Evolutionary conservation across 768 basidiomycete genomes (phyloP), one percentile per base, ranked within the genome.

Genomic region (Pseudohyphozyma bogoriensis): DNA sequence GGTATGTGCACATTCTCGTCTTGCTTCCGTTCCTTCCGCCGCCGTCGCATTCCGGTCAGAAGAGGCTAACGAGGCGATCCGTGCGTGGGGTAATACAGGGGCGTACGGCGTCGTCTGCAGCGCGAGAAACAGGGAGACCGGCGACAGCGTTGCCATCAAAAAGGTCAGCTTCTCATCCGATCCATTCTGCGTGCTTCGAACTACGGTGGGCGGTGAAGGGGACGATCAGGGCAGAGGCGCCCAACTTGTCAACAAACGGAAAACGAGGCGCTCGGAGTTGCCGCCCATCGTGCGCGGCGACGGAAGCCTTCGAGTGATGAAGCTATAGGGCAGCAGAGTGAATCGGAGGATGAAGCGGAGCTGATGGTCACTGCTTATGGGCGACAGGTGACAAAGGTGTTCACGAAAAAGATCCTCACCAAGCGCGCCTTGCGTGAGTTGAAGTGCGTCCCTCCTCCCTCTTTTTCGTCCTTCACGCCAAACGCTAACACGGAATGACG

Each of bases 371-470:
- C 24, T 44, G 28, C 18, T 2, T 22, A 24, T 22, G 18, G 11
- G 7, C 0, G 13, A 56, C 70, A 76, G 74, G 73, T 73, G 49
- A 65, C 70, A 8, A 70, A 71, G 47, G 62, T 71, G 13, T 71
- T 70, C 37, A 62, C 62, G 40, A 70, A 92, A 87, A 83, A 87
- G 71, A 97, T 97, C 73, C 77, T 97, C 68, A 96, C 93, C 52
- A 99, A 99, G 76, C 80, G 95, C 74, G 97, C 93, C 73, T 75
- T 97, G 73, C 78, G 95, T 50, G 95, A 99, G 77, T 89, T 99
- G 75, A 73, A 77, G 69, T 69, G 40, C 37, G 71, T 46, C 8
- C 12, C 24, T 18, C 10, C 26, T n/a, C 8, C n/a, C 42, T 46
- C 18, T 32, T 16, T 49, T 22, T 10, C 16, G 37, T 12, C 56